These are phyloP conservation scores for Arachnomyces sp. DNA, from an alignment of 2,329 filamentous ascomycete species.

Conservation along the genomic window DNA sequence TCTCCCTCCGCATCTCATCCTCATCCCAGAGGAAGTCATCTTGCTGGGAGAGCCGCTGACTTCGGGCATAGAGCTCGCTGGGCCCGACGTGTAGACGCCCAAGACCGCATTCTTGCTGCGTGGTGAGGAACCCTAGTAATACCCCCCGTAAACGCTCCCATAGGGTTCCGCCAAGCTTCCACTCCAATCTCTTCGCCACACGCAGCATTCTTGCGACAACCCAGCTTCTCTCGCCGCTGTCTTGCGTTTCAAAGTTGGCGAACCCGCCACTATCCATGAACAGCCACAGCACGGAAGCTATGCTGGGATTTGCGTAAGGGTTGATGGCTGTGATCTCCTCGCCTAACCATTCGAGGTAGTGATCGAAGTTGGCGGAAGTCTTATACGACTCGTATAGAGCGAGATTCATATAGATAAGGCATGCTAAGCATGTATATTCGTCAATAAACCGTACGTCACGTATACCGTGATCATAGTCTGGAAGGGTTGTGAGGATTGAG, in stretches of 20 bases:
- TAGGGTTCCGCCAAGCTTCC: conserved; percentile 19
- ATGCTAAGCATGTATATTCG: conserved; percentile 25
- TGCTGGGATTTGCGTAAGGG: conserved; percentile 20
- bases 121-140: conserved; percentile 19
- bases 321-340: conserved; percentile 18
- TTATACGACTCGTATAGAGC: conserved; percentile 22
- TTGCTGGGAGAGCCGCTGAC: conserved; percentile 9
- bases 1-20: conserved; percentile 20
- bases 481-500: conserved; percentile 21
- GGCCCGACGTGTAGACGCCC: conserved; percentile 16
- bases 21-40: conserved; percentile 21
- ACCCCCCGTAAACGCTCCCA: conserved; percentile 22
- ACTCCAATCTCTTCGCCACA: conserved; percentile 23
- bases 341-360: conserved; percentile 21
- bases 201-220: conserved; percentile 25
- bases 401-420: conserved; percentile 23
- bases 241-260: conserved; percentile 13
- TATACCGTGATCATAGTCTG: conserved; percentile 25
- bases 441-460: conserved; percentile 26
- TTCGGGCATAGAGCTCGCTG: conserved; percentile 17
- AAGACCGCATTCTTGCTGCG: conserved; percentile 24
- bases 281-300: conserved; percentile 24
- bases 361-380: conserved; percentile 19
- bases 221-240: conserved; percentile 24
- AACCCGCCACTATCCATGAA: conserved; percentile 24